phyloP scores from a whole-genome alignment of 1,284 basidiomycete species.

The Trametes versicolor region DNA sequence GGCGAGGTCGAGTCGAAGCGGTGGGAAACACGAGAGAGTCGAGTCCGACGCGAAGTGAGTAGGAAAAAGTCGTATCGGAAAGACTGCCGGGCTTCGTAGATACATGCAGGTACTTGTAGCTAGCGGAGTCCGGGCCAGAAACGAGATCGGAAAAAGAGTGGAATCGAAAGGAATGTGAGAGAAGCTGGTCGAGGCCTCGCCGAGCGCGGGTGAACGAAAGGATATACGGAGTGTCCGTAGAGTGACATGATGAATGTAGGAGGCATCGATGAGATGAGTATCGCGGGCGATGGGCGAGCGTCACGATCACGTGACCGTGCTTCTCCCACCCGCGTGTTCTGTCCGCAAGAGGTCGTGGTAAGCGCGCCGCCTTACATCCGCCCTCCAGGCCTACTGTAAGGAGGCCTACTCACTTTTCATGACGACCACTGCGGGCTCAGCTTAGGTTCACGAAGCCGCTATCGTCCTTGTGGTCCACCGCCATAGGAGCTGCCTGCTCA shows the following conservation, averaged over 20 bases:
- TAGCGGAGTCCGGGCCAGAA: not conserved
- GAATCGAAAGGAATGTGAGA: too few relatives aligned
- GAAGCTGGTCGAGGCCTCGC: too few relatives aligned
- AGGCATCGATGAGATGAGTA: not conserved
- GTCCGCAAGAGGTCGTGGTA: not conserved
- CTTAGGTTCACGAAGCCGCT: not conserved
- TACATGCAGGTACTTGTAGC: not conserved
- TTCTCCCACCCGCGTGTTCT: conserved; percentile 9
- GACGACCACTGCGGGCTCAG: not conserved
- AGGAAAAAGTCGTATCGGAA: too few relatives aligned
- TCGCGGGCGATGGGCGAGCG: not conserved
- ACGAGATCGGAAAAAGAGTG: not conserved
- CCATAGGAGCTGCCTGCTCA: too few relatives aligned
- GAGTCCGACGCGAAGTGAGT: too few relatives aligned
- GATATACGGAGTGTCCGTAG: too few relatives aligned
- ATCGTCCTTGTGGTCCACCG: not conserved
- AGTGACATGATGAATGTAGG: too few relatives aligned
- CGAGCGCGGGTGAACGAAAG: too few relatives aligned
- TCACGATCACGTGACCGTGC: conserved; percentile 11
- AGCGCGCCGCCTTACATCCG: conserved; percentile 15
- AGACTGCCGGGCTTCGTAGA: conserved; percentile 1
- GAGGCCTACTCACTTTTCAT: conserved; percentile 12
- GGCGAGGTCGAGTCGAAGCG: too few relatives aligned
- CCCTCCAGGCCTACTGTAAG: conserved; percentile 13
- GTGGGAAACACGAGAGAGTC: too few relatives aligned